Evolutionary conservation across 2,329 filamentous ascomycete genomes (phyloP), one percentile per base, ranked within the genome.

Genomic region (Ophiostoma populinum): DNA sequence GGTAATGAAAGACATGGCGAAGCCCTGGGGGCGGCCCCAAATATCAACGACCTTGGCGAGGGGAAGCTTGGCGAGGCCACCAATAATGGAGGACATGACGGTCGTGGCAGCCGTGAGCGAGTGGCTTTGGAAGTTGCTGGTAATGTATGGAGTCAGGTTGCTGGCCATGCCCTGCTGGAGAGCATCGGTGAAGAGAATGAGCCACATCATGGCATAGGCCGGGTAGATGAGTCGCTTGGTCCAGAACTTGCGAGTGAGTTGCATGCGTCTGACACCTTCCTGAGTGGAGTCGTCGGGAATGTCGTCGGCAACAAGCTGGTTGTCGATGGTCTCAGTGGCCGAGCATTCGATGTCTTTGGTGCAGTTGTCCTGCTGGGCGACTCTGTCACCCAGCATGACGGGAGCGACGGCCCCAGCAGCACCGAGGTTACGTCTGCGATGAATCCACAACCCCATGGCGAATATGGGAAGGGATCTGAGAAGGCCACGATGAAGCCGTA

Each of bases 31-130:
- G 29, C 69, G 63, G 39, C 67, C 70, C 54, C 65, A 74, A 15
- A 72, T 54, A 51, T 74, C 65, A 29, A 71, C 57, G 13, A 72
- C 52, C 46, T 74, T 74, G 18, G 69, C 66, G 46, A 70, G 58
- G 3, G 67, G 65, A 3, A 71, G 61, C 45, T 69, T 68, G 33
- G 63, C 56, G 8, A 70, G 59, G 5, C 46, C 18, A 3, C 68
- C 67, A 15, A 73, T 46, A 5, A 62, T 57, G 40, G 32, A 40
- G n/a, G 39, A 34, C 32, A 43, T 28, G 31, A 46, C 38, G 21
- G 25, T 21, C 12, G 40, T 35, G 4, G 44, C 37, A 5, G 44
- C 37, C 1, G 41, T 43, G 13, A 46, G 40, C 8, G 42, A 45
- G 32, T 46, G 44, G 24, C 28, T 13, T 5, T 33, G 12, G 12